Percentiles rank a stretch among this genome's conserved stretches.
phyloP scores from a whole-genome alignment of 257 asterid species.

The Jacaranda copaia region DNA sequence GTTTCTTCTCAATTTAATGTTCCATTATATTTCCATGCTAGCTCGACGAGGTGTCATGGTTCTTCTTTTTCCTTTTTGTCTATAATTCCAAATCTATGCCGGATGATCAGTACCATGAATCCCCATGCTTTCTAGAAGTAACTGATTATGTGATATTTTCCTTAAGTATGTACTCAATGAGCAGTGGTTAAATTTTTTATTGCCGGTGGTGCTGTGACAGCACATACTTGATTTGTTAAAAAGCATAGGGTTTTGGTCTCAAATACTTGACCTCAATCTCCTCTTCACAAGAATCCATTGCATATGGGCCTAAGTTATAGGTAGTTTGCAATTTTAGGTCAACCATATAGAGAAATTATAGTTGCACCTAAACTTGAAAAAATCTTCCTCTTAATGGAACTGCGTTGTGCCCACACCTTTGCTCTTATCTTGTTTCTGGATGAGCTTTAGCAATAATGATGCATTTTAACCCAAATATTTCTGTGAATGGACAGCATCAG shows the following conservation, averaged over 20 bases:
- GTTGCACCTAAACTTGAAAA: too few species aligned
- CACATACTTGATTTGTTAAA: neutral
- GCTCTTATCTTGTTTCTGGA: neutral
- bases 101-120: neutral
- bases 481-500: conserved; percentile 71
- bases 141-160: neutral
- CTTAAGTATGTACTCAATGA: neutral
- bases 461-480: conserved; percentile 29
- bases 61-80: neutral
- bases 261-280: neutral
- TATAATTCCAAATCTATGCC: neutral
- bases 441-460: neutral
- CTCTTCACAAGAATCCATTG: neutral
- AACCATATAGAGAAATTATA: neutral
- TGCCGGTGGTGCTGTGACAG: too few species aligned
- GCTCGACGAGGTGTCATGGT: neutral
- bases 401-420: neutral
- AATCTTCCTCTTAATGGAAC: neutral
- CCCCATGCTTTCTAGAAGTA: neutral
- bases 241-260: neutral
- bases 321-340: neutral
- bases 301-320: neutral
- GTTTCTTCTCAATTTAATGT: neutral
- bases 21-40: neutral
- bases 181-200: neutral